Percentiles rank a stretch among this genome's conserved stretches.
These are phyloP conservation scores for Entomortierella parvispora DNA, from an alignment of 192 early-diverging fungal species.

Conservation along the genomic window DNA sequence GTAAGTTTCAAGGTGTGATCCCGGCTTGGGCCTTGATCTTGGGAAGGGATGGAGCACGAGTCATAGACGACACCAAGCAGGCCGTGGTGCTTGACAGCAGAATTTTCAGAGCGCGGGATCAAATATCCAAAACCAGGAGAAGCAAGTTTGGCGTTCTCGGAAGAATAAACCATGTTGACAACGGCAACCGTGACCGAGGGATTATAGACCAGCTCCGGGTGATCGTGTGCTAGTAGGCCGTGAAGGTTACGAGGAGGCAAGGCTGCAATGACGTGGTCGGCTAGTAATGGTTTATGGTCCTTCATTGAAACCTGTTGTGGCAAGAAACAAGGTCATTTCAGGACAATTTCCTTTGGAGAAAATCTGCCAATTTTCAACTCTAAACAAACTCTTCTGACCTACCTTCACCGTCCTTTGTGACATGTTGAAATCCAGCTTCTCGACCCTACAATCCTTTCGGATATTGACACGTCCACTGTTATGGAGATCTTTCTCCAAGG, in stretches of 20 bases:
- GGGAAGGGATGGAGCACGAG: conserved; percentile 77
- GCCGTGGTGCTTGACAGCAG: conserved; percentile 53
- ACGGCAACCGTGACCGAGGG: conserved; percentile 84
- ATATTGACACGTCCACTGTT: conserved; percentile 68
- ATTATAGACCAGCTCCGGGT: conserved; percentile 66
- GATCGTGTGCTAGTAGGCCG: conserved; percentile 26
- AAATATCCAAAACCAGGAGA: conserved; percentile 93
- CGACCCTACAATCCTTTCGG: conserved; percentile 53
- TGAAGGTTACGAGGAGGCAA: conserved; percentile 62
- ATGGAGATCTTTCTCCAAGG: conserved; percentile 63
- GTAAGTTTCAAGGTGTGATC: conserved; percentile 69
- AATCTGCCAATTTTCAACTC: not conserved
- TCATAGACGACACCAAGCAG: conserved; percentile 91
- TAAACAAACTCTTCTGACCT: conserved; percentile 1
- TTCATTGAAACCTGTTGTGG: conserved; percentile 39
- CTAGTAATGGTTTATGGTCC: conserved; percentile 36
- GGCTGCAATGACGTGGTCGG: conserved; percentile 75
- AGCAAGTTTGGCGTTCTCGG: conserved; percentile 55
- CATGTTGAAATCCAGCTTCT: conserved; percentile 48
- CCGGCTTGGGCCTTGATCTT: conserved; percentile 60
- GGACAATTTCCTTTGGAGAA: not conserved
- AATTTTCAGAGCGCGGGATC: conserved; percentile 73
- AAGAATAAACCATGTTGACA: conserved; percentile 80
- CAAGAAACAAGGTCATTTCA: not conserved
- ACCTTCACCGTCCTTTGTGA: conserved; percentile 53